Base-by-base conservation (phyloP, 257 asterid species). In the Salvia hispanica region DNA sequence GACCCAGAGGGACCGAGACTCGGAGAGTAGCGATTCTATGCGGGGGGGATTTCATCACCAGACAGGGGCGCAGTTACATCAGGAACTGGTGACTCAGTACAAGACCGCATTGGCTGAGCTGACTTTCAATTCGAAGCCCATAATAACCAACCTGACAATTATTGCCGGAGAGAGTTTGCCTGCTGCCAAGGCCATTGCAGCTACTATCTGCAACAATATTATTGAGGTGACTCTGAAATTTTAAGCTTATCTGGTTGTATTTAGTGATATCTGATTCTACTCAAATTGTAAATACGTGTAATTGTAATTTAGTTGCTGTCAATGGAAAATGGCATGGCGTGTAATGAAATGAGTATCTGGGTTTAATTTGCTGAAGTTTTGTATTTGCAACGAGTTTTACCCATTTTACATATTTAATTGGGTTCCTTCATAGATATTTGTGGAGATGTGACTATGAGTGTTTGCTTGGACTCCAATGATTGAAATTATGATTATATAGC, bases 91-190 rank as follows among this genome's bases (percentile, higher is more conserved):
- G 76, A 74, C 69, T 69, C 98, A 89, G 85, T 94, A 94, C 86
- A 91, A 80, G 89, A 78, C 86, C 36, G 98, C 99, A 1, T 70
- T 94, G 67, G 81, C 90, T 48, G 99, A 94, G 82, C 79, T 94
- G 57, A 91, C 93, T 14, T 88, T 91, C 74, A 94, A 91, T 72
- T 91, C 99, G 42, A 94, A 94, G 83, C 99, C 99, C 5, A 94
- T 94, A 12, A 94, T 94, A 60, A 94, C 99, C 3, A 94, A 94
- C 76, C 78, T 94, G 84, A 91, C 99, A 14, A 94, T 94, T 58
- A 94, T 94, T 39, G 99, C 99, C 1, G 99, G 99, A 18, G 99
- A 94, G 91, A 91, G 87, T 87, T 66, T 83, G 67, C 84, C 80
- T 28, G 96, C 96, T 9, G 93, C 99, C 16, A 94, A 94, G 84